A percentile compares a stretch with the other conserved stretches of the same genome.
These are phyloP conservation scores for Cylindrodendrum hubeiense DNA, from an alignment of 2,329 filamentous ascomycete genomes.

Conservation along the genomic window DNA sequence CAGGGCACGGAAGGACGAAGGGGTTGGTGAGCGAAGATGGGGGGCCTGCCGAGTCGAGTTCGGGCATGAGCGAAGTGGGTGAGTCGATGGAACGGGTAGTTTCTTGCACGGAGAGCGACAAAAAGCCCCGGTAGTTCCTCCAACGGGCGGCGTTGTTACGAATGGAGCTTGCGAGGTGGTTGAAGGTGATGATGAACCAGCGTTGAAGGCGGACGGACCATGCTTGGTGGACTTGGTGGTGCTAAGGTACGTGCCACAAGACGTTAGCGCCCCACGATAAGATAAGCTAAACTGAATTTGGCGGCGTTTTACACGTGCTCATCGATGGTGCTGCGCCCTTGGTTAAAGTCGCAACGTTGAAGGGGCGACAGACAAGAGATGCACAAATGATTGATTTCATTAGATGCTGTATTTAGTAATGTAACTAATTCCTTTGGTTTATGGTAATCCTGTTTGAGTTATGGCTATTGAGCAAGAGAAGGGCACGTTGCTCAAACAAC, in stretches of 20 bases:
- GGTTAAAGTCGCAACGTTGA: too few species aligned
- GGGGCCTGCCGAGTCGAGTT: neutral
- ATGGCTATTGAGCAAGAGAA: too few species aligned
- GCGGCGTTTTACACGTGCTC: slow-evolving; percentile 21
- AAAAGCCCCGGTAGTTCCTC: neutral
- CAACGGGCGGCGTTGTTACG: slow-evolving; percentile 2
- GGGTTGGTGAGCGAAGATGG: slow-evolving; percentile 6
- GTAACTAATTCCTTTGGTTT: too few species aligned
- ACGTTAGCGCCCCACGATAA: slow-evolving; percentile 23
- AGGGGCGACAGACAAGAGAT: neutral
- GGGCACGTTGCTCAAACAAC: too few species aligned
- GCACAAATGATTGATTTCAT: neutral
- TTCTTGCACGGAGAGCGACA: neutral
- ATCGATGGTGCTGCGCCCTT: too few species aligned
- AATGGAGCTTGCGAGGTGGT: slow-evolving; percentile 23
- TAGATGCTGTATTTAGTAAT: neutral
- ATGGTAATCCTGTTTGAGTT: too few species aligned
- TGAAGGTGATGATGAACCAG: slow-evolving; percentile 18
- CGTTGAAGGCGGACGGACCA: slow-evolving; percentile 14
- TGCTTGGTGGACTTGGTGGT: slow-evolving; percentile 8
- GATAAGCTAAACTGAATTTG: slow-evolving; percentile 24
- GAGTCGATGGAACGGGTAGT: neutral
- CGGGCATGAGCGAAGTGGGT: slow-evolving; percentile 11
- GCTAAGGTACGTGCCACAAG: slow-evolving; percentile 20
- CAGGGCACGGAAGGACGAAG: slow-evolving; percentile 13